Evolutionary conservation across 2,329 filamentous ascomycete species (phyloP), one percentile per base, ranked within the genome.

Genomic region (Chaetomiaceae sp.): DNA sequence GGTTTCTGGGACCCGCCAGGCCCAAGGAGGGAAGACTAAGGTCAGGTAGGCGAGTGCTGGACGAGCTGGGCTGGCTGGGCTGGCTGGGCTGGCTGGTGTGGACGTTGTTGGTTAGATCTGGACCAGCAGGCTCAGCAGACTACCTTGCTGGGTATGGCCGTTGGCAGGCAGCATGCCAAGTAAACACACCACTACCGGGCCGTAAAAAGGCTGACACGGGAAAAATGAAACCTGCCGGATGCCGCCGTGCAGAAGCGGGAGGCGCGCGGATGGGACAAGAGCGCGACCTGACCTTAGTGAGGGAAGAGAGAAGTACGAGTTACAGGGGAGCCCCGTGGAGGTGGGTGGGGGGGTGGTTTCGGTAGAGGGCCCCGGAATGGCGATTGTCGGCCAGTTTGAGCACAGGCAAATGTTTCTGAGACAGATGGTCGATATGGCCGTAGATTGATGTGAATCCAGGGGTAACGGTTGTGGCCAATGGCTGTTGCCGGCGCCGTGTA

Each of bases 191-290:
- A 55, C 54, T 53, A 55, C 51, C 53, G 50, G 53, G 34, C 50
- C 30, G 21, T 16, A 55, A 59, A 57, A 58, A 54, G 57, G 53
- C 57, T 57, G 62, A 29, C 50, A 58, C 60, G 58, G 58, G 38
- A 58, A 55, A 53, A 62, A 62, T 62, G 60, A 53, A 61, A 62
- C 60, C 55, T 61, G 57, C 55, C 55, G 54, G 58, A 38, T 42
- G 50, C 53, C 51, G 40, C 48, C 38, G 44, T 48, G 41, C 49
- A 49, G 47, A 29, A 38, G 51, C 37, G 46, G 43, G 37, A 48
- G 43, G n/a, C 48, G 48, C 42, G 41, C 36, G 40, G 44, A 53
- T 44, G 46, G 36, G 45, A 34, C 27, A 42, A 18, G 32, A 43
- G 38, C 21, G 38, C 44, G 44, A 53, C 44, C 44, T 29, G 25